A percentile compares a stretch with the other conserved stretches of the same genome.
Evolutionary conservation across 352 stramenopile species (phyloP).

Genomic region (Hyaloperonospora arabidopsidis): DNA sequence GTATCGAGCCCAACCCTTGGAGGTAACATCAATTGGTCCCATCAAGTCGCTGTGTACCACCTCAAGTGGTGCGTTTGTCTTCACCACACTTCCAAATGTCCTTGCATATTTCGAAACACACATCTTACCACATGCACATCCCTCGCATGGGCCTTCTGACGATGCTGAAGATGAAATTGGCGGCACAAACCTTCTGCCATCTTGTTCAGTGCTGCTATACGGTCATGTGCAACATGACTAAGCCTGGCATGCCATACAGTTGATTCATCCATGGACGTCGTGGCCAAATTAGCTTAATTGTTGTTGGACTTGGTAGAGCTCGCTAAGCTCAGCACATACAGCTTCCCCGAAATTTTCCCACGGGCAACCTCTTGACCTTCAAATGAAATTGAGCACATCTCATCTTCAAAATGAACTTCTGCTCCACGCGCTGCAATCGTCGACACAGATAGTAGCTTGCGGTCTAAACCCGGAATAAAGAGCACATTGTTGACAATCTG

Average conservation of each 20-base stretch:
- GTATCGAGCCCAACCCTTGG: neutral
- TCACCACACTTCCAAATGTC: neutral
- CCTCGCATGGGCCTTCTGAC: neutral
- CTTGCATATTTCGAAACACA: neutral
- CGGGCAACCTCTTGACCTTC: neutral
- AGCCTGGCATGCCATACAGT: neutral
- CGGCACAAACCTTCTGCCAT: neutral
- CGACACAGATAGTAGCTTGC: neutral
- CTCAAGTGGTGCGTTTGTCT: neutral
- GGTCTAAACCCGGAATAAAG: neutral
- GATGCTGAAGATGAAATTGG: neutral
- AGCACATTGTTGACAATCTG: conserved; percentile 2
- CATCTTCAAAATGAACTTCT: neutral
- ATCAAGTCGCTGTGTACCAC: neutral
- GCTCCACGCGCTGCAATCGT: neutral
- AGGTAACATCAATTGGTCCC: neutral
- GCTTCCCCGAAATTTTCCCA: neutral
- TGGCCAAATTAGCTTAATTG: neutral
- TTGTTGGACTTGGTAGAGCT: neutral
- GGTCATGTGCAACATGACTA: neutral
- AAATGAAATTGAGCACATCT: neutral
- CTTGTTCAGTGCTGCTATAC: neutral
- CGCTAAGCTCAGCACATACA: conserved; percentile 1
- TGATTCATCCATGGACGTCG: neutral
- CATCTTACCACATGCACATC: neutral